phyloP scores from a whole-genome alignment of 75 land plant species.

The Cryptomeria japonica region DNA sequence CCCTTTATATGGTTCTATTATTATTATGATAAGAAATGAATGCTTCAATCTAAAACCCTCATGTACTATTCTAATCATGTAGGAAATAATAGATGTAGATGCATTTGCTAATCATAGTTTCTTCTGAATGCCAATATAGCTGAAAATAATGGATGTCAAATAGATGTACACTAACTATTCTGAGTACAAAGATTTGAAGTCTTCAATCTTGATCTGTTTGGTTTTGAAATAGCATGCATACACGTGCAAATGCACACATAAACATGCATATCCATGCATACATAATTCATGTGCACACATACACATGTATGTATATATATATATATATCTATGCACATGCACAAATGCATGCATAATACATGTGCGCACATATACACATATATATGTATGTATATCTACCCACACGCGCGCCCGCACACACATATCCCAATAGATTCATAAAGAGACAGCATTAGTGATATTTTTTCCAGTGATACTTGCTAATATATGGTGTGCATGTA shows the following conservation, averaged over 20 bases:
- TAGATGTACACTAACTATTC: neutral
- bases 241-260: too few relatives aligned
- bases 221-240: neutral
- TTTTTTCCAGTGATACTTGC: neutral
- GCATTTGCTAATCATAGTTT: neutral
- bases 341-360: too few relatives aligned
- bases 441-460: neutral
- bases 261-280: too few relatives aligned
- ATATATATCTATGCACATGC: too few relatives aligned
- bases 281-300: neutral
- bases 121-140: neutral
- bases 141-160: neutral
- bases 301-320: too few relatives aligned
- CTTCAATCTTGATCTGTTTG: neutral
- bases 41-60: neutral
- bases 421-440: neutral
- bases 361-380: too few relatives aligned
- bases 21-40: neutral
- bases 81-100: neutral
- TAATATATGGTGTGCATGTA: neutral
- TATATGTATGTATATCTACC: too few relatives aligned
- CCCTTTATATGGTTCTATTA: neutral
- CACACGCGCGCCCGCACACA: neutral
- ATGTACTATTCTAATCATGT: neutral
- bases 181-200: neutral